A percentile compares a stretch with the other conserved stretches of the same genome.
Evolutionary conservation across 306 rosid species (phyloP).

Genomic region (Inga oerstediana): DNA sequence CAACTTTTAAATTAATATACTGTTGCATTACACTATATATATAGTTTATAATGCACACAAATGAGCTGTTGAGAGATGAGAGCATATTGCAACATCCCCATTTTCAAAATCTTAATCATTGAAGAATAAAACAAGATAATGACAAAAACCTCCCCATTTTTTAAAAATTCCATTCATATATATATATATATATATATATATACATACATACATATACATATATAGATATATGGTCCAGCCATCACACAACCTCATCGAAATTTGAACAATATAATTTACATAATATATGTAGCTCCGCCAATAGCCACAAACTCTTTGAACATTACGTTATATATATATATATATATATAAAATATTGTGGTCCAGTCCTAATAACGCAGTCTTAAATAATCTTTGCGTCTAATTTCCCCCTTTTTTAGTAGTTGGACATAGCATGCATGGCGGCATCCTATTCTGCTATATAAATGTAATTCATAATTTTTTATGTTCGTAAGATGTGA

Average conservation of each 20-base stretch:
- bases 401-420: not conserved
- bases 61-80: slow-evolving; percentile 62
- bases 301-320: slow-evolving; percentile 27
- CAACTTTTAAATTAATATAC: not conserved
- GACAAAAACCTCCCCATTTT: slow-evolving; percentile 51
- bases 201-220: no score
- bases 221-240: slow-evolving; percentile 14
- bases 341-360: not conserved
- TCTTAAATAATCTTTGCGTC: slow-evolving; percentile 7
- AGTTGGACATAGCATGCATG: slow-evolving; percentile 8
- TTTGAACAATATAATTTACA: slow-evolving; percentile 40
- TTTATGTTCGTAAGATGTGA: slow-evolving; percentile 1
- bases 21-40: slow-evolving; percentile 6
- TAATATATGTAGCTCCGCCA: slow-evolving; percentile 39
- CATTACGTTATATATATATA: not conserved
- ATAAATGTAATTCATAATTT: not conserved
- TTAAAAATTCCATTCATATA: not conserved
- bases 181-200: no score
- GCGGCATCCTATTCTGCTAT: slow-evolving; percentile 18
- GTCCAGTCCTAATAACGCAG: not conserved
- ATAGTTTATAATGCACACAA: not conserved
- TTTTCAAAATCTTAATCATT: slow-evolving; percentile 69
- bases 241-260: slow-evolving; percentile 45
- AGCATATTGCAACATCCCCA: slow-evolving; percentile 62
- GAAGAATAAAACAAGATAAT: slow-evolving; percentile 77